phyloP scores from a whole-genome alignment of 495 filamentous ascomycete genomes.

The Achaetomiella virescens region DNA sequence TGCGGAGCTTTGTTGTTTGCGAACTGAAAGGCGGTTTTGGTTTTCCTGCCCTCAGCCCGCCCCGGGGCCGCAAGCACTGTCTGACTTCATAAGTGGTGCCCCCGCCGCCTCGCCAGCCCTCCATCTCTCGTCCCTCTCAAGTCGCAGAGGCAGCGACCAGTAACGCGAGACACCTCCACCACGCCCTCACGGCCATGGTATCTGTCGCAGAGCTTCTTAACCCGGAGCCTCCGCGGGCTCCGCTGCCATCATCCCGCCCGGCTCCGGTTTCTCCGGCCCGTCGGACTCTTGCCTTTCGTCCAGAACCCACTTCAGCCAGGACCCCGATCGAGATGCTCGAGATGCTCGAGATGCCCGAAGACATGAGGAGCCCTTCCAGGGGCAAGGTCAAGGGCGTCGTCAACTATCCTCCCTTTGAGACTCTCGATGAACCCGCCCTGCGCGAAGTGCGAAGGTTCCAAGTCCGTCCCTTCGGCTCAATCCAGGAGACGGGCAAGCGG shows the following conservation, averaged over 20 bases:
- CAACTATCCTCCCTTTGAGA: constrained; percentile 63
- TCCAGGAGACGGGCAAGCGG: constrained; percentile 61
- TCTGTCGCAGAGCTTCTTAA: constrained; percentile 57
- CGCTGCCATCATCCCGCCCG: constrained; percentile 16
- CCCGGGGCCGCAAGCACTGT: constrained; percentile 29
- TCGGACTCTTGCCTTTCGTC: constrained; percentile 21
- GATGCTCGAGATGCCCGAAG: constrained; percentile 49
- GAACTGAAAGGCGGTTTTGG: constrained; percentile 17
- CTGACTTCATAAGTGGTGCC: constrained; percentile 28
- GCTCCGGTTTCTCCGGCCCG: constrained; percentile 22
- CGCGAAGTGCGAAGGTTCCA: constrained; percentile 53
- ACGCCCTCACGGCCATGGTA: constrained; percentile 40
- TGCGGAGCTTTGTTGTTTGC: constrained; percentile 29
- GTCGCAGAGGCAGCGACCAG: constrained; percentile 14
- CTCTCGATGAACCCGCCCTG: constrained; percentile 48
- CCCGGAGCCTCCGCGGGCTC: constrained; percentile 42
- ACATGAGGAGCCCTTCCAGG: constrained; percentile 52
- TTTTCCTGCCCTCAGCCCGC: constrained; percentile 11
- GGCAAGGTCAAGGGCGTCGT: constrained; percentile 55
- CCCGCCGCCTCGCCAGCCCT: constrained; percentile 7
- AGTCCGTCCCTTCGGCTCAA: constrained; percentile 61
- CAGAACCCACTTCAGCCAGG: constrained; percentile 24
- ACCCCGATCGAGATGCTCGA: constrained; percentile 26
- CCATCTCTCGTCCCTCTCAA: constrained; percentile 23
- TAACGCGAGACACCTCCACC: constrained; percentile 21